Base-by-base conservation (phyloP, 768 basidiomycete species). In the Mycena kentingensis region DNA sequence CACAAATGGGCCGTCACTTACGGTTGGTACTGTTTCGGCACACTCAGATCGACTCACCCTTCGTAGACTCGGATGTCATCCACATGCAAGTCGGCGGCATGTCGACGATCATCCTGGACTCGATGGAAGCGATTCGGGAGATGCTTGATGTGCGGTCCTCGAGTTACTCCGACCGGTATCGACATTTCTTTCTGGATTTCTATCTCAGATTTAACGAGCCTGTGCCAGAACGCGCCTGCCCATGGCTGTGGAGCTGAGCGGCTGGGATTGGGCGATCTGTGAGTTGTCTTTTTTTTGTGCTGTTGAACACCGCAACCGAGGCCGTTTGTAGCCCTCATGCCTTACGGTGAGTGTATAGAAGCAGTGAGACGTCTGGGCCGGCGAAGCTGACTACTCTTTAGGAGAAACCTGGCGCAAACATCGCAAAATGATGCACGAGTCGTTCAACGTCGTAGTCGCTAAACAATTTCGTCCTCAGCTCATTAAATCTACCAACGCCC, bases 91-190 rank as follows among this genome's bases (percentile, higher is more conserved):
- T 68, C 2, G 55, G 61, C 19, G 65, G 65, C 13, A 57, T 58
- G 36, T 62, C 63, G 26, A 58, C 67, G 34, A 55, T 71, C 41
- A 55, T 73, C 26, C 54, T 74, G 41, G 72, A 70, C 48, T 63
- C 63, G 21, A 46, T 62, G 41, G 62, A 68, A 34, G 60, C 64
- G 19, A 69, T 69, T 3, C 63, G 65, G 34, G 72, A 72, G 11
- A 58, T 75, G 4, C 61, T 75, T 21, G 69, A 72, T 34, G 65
- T 67, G 28, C 64, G 69, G 13, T 72, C 70, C 1, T 52, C 60
- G 10, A 71, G 68, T 13, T 72, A 74, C 53, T 72, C 74, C 4
- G 61, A 62, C 52, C 66, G 73, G 39, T 73, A 34, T 22, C 31
- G 3, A 25, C 11, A 8, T 43, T 34, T 52, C 18, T 11, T 12